These are phyloP conservation scores for Stagonosporopsis vannaccii DNA, from an alignment of 2,329 filamentous ascomycete species.

Conservation along the genomic window DNA sequence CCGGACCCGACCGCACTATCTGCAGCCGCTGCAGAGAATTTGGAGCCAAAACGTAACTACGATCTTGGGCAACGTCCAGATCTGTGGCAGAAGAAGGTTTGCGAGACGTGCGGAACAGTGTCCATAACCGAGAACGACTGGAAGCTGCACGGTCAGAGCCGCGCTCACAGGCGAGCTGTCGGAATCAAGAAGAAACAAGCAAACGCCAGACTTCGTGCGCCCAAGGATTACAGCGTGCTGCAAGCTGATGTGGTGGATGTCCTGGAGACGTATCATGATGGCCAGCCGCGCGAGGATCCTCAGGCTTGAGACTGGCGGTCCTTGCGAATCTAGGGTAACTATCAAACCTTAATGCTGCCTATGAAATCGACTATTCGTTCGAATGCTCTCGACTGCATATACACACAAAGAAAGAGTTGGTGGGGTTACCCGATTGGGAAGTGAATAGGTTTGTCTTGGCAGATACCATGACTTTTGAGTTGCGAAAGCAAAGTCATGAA, in stretches of 20 bases:
- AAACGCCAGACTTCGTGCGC: constrained; percentile 9
- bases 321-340: not conserved
- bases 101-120: constrained; percentile 72
- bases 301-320: not conserved
- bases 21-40: constrained; percentile 61
- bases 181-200: constrained; percentile 38
- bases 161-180: constrained; percentile 58
- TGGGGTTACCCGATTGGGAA: constrained; percentile 17
- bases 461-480: too few relatives aligned
- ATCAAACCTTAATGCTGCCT: not conserved
- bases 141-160: constrained; percentile 63
- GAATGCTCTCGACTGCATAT: not conserved
- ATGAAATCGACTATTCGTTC: not conserved
- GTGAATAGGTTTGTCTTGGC: constrained; percentile 17
- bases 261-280: constrained; percentile 28
- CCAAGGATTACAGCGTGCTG: constrained; percentile 1
- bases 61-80: constrained; percentile 54
- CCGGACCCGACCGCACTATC: constrained; percentile 65
- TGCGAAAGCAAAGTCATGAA: not conserved
- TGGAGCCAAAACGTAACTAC: constrained; percentile 63
- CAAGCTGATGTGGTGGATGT: constrained; percentile 33
- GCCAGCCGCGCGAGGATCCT: not conserved
- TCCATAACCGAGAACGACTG: constrained; percentile 65
- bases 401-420: constrained; percentile 5
- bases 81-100: constrained; percentile 64